Percentiles rank a stretch among this genome's conserved stretches.
Evolutionary conservation across 257 asterid genomes (phyloP).

Genomic region (Nicotiana sylvestris): DNA sequence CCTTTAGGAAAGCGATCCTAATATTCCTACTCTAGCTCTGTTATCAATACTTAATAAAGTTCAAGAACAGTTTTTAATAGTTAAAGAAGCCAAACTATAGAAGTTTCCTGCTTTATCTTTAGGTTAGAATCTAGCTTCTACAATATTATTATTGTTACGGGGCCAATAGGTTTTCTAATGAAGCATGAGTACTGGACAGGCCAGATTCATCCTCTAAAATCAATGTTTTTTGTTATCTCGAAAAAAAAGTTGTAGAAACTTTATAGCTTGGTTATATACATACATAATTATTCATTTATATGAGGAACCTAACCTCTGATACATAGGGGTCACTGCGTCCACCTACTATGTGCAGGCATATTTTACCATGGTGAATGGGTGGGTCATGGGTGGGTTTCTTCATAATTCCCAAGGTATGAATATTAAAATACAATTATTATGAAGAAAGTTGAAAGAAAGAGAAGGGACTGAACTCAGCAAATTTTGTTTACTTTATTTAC

Average conservation of each 20-base stretch:
- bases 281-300: background rate
- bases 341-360: too few species aligned
- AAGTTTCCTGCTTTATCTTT: background rate
- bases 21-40: background rate
- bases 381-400: too few species aligned
- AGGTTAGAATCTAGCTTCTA: background rate
- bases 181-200: too few species aligned
- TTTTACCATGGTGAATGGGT: too few species aligned
- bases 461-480: too few species aligned
- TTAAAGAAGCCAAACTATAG: background rate
- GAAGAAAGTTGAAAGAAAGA: too few species aligned
- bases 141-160: background rate
- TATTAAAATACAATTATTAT: too few species aligned
- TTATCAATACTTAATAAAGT: background rate
- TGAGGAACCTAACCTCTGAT: background rate
- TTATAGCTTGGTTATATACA: background rate
- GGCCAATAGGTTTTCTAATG: too few species aligned
- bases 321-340: background rate
- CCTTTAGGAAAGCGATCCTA: conserved; percentile 10
- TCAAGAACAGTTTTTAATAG: background rate
- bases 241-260: background rate
- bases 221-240: background rate
- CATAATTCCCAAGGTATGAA: too few species aligned
- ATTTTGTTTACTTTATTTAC: too few species aligned
- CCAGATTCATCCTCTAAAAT: background rate